phyloP scores from a whole-genome alignment of 129 eudicot species.

The Flaveria linearis region DNA sequence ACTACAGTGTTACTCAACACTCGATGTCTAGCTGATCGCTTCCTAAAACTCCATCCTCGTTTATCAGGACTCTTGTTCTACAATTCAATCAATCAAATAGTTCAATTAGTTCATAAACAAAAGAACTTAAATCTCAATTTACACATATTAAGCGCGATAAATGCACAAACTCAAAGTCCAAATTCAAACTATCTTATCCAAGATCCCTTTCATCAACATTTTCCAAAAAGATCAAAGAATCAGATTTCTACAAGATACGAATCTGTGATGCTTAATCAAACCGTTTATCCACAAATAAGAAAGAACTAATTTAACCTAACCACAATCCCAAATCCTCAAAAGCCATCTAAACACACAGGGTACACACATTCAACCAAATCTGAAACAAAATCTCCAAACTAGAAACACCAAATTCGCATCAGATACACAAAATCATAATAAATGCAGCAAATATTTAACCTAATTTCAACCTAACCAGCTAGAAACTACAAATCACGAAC shows the following conservation, averaged over 20 bases:
- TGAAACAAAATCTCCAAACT: background rate
- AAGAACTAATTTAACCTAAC: constrained; percentile 14
- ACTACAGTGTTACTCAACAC: constrained; percentile 72
- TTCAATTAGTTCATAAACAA: background rate
- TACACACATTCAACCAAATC: background rate
- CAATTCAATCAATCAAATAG: background rate
- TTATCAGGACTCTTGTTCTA: constrained; percentile 73
- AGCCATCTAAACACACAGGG: background rate
- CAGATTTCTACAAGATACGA: background rate
- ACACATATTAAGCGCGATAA: background rate
- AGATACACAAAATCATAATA: too few species aligned
- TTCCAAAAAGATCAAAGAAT: background rate
- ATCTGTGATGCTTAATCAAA: background rate
- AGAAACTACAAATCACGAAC: constrained; percentile 25
- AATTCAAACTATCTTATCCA: background rate
- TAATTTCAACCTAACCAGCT: constrained; percentile 20
- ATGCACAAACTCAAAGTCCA: too few species aligned
- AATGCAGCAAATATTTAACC: background rate
- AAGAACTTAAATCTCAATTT: background rate
- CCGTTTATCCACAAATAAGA: background rate
- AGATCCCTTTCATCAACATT: constrained; percentile 10
- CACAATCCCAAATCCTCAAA: background rate
- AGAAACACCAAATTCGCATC: background rate
- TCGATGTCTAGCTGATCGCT: constrained; percentile 81
- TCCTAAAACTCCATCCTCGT: constrained; percentile 94